Evolutionary conservation across 2,329 filamentous ascomycete species (phyloP).

Genomic region (Ophiostoma himal-ulmi): DNA sequence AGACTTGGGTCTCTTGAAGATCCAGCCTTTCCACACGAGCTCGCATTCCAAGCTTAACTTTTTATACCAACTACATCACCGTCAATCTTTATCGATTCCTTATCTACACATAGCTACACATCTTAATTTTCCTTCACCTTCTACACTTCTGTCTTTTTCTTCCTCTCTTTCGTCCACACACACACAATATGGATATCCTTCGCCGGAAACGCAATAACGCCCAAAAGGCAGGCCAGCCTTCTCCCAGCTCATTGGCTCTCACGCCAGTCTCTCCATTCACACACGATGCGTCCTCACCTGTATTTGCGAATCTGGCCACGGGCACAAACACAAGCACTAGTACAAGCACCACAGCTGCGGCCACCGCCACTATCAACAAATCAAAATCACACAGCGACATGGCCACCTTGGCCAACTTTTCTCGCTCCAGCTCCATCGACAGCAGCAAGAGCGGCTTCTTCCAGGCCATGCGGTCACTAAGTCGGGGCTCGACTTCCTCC

Average conservation of each 20-base stretch:
- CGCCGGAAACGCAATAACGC: conserved; percentile 21
- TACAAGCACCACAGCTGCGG: background rate
- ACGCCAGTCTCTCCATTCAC: conserved; percentile 8
- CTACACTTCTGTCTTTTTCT: background rate
- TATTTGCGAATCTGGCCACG: background rate
- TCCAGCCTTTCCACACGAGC: background rate
- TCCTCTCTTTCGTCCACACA: background rate
- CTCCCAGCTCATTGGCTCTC: conserved; percentile 17
- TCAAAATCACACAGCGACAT: conserved; percentile 25
- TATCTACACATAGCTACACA: background rate
- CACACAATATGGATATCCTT: conserved; percentile 23
- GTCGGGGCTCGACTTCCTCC: conserved; percentile 27
- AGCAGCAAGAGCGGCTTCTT: conserved; percentile 29
- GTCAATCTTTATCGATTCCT: background rate
- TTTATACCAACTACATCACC: background rate
- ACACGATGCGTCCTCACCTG: background rate
- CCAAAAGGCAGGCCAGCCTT: conserved; percentile 13
- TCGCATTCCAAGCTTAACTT: background rate
- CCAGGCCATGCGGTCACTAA: conserved; percentile 28
- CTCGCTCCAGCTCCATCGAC: conserved; percentile 29
- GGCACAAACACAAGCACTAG: conserved; percentile 3
- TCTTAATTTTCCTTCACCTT: background rate
- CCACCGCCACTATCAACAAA: conserved; percentile 16
- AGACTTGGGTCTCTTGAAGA: background rate
- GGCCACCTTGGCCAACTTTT: conserved; percentile 23